Evolutionary conservation across 1,284 basidiomycete species (phyloP).

Genomic region (Blastosporella zonata): DNA sequence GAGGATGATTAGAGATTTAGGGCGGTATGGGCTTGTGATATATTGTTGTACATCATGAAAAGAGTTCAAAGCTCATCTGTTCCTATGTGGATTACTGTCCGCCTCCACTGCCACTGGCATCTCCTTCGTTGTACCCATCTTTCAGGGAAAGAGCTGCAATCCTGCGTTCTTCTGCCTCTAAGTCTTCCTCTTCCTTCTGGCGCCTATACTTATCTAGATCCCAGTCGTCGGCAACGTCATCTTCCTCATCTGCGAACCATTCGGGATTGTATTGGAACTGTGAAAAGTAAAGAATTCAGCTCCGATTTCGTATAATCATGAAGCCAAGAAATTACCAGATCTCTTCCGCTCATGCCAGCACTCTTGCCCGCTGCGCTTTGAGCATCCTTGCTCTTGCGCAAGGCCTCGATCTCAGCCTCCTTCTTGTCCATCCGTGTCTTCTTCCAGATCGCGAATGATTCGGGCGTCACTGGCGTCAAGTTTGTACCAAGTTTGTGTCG

Average conservation of each 20-base stretch:
- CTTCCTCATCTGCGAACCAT: conserved; percentile 87
- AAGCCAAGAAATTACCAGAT: conserved; percentile 59
- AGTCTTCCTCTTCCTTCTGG: conserved; percentile 61
- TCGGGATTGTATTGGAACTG: conserved; percentile 96
- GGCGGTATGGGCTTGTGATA: conserved; percentile 7
- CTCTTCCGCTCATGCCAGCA: conserved; percentile 92
- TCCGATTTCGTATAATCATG: conserved; percentile 10
- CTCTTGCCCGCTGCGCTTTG: conserved; percentile 89
- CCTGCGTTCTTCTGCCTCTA: conserved; percentile 34
- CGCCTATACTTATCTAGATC: conserved; percentile 64
- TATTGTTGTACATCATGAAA: conserved; percentile 18
- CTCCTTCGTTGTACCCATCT: conserved; percentile 24
- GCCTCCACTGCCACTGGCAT: conserved; percentile 15
- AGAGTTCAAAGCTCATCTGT: conserved; percentile 6
- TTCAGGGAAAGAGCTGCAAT: conserved; percentile 32
- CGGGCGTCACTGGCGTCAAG: conserved; percentile 94
- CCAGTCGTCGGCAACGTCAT: conserved; percentile 66
- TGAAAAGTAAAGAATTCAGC: conserved; percentile 7
- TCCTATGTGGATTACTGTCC: conserved; percentile 7
- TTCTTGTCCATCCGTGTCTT: conserved; percentile 92
- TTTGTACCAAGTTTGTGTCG: conserved; percentile 92
- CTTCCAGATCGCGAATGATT: conserved; percentile 95
- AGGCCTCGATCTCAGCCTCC: conserved; percentile 77
- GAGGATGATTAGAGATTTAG: conserved; percentile 43
- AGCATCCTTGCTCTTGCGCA: conserved; percentile 82